Evolutionary conservation across 805 yeast species (phyloP).

Genomic region (Cyberlindnera samutprakarnensis): DNA sequence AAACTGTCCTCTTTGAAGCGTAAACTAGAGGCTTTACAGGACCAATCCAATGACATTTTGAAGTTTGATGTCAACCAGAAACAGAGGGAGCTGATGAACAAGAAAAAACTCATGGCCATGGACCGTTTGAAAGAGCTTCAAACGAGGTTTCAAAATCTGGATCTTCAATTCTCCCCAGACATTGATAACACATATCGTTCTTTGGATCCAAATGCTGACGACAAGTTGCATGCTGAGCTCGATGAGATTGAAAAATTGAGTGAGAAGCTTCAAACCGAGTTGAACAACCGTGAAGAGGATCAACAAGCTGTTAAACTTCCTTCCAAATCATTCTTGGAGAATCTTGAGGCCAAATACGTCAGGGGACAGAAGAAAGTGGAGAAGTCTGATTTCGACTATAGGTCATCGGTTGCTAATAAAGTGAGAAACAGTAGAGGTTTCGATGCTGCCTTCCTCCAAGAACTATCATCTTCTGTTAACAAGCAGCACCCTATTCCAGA

Average conservation of each 20-base stretch:
- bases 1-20: constrained; percentile 49
- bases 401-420: constrained; percentile 20
- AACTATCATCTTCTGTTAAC: constrained; percentile 42
- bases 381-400: constrained; percentile 13
- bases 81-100: constrained; percentile 47
- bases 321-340: constrained; percentile 20
- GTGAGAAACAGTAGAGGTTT: constrained; percentile 28
- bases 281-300: not conserved
- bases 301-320: constrained; percentile 6
- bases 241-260: constrained; percentile 22
- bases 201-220: constrained; percentile 30
- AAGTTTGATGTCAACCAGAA: constrained; percentile 48
- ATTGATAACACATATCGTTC: constrained; percentile 16
- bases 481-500: constrained; percentile 24
- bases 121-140: constrained; percentile 69
- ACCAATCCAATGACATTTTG: constrained; percentile 69
- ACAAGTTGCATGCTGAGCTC: constrained; percentile 32
- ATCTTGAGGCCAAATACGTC: constrained; percentile 36
- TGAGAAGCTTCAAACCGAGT: constrained; percentile 10
- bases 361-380: constrained; percentile 33
- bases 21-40: constrained; percentile 54
- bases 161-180: constrained; percentile 39
- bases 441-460: constrained; percentile 46
- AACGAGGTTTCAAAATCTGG: constrained; percentile 53
- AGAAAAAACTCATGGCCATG: constrained; percentile 59